Evolutionary conservation across 768 basidiomycete genomes (phyloP), one percentile per base, ranked within the genome.

Genomic region (Udeniomyces megalosporus): DNA sequence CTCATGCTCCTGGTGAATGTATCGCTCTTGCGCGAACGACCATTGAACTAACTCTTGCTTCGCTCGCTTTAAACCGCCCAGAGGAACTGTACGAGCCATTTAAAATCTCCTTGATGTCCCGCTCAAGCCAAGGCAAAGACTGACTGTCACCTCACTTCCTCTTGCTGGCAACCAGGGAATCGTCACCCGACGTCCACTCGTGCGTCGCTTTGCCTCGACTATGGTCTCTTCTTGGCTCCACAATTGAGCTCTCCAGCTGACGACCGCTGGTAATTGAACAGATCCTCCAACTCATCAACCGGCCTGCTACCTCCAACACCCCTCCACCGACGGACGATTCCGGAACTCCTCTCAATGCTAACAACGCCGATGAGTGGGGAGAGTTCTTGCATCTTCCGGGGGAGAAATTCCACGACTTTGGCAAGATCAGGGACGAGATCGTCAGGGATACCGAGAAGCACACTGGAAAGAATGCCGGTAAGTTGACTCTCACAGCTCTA

Each of bases 381-480:
- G 95, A 99, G 75, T 99, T 99, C 80, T 78, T 96, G 32, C 90
- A 76, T 69, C 80, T 96, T 44, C 95, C 93, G 0, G 86, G 87
- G 64, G 87, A 97, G 77, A 99, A 97, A 76, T 92, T 97, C 76
- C 88, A 84, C 73, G 93, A 99, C 77, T 99, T 99, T 76, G 79
- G 83, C 68, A 92, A 95, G 79, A 95, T 97, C 72, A 80, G 93
- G 62, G 88, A 85, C 45, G 95, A 99, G 75, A 99, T 99, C 67
- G 80, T 96, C 32, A 83, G 84, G 66, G 95, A 99, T 74, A 99
- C 95, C 0, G 95, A 97, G 72, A 87, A 88, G 62, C 97, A 97
- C 80, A 99, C 95, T 0, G 95, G 95, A 62, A 87, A 86, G 74
- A 99, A 99, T 72, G 92, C 93, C 46, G 78, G 78, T 77, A 53